Evolutionary conservation across 2,329 filamentous ascomycete genomes (phyloP).

Genomic region (Colletotrichum godetiae): DNA sequence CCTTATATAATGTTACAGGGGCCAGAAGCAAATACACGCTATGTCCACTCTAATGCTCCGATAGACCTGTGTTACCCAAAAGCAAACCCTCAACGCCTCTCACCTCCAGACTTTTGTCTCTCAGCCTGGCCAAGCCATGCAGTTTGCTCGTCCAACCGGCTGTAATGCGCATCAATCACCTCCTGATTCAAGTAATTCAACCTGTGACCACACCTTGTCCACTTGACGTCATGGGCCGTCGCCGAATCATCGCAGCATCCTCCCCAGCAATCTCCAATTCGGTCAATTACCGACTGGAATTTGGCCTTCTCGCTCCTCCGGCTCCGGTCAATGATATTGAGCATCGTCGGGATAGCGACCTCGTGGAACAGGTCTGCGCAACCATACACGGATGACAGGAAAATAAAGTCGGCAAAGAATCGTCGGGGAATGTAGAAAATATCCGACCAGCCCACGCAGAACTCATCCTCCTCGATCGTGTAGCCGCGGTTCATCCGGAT

Average conservation of each 20-base stretch:
- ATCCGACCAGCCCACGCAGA: constrained; percentile 46
- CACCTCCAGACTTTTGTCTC: neutral
- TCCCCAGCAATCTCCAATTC: constrained; percentile 37
- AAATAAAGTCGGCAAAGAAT: constrained; percentile 46
- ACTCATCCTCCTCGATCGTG: constrained; percentile 37
- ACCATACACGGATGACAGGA: constrained; percentile 40
- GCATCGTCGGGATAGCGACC: constrained; percentile 45
- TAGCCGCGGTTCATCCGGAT: constrained; percentile 20
- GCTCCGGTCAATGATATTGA: constrained; percentile 44
- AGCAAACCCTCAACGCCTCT: neutral
- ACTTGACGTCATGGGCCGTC: constrained; percentile 33
- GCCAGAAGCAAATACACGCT: neutral
- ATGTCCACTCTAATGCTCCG: constrained; percentile 4
- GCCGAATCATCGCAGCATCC: constrained; percentile 36
- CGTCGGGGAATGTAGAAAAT: constrained; percentile 47
- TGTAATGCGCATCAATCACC: constrained; percentile 33
- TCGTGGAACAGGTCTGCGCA: constrained; percentile 43
- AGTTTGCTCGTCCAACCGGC: constrained; percentile 26
- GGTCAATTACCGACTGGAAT: constrained; percentile 32
- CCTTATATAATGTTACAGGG: neutral
- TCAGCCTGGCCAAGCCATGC: constrained; percentile 22
- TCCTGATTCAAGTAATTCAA: constrained; percentile 36
- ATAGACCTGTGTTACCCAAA: neutral
- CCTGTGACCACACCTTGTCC: constrained; percentile 34
- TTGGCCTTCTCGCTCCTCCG: constrained; percentile 25